phyloP scores from a whole-genome alignment of 2,329 filamentous ascomycete species.

The Monilinia aucupariae region DNA sequence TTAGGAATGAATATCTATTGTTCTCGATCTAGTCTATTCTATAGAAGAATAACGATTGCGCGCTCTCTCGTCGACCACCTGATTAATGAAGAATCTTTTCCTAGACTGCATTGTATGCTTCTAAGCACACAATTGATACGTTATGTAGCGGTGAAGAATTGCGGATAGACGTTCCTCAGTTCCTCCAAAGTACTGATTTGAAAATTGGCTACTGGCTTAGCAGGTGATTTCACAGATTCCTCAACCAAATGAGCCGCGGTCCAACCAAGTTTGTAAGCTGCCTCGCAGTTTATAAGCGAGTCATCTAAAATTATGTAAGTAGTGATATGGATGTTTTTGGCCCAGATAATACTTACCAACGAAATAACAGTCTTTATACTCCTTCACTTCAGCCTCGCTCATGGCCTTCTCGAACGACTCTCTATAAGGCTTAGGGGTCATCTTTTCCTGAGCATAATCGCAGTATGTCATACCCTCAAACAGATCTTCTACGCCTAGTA shows the following conservation, averaged over 20 bases:
- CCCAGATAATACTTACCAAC: constrained; percentile 59
- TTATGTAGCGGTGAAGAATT: constrained; percentile 68
- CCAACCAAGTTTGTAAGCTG: constrained; percentile 78
- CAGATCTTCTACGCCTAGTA: constrained; percentile 77
- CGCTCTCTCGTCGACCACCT: background rate
- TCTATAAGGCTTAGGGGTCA: constrained; percentile 81
- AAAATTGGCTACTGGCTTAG: constrained; percentile 61
- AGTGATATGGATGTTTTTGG: background rate
- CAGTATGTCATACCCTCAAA: constrained; percentile 96
- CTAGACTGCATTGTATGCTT: constrained; percentile 1
- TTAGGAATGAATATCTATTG: background rate
- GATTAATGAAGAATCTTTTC: constrained; percentile 1
- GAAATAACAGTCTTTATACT: constrained; percentile 75
- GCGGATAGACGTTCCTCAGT: constrained; percentile 69
- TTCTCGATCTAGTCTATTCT: constrained; percentile 7
- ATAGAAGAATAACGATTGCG: background rate
- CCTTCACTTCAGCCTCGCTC: constrained; percentile 67
- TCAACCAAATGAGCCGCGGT: constrained; percentile 81
- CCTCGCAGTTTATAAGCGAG: constrained; percentile 73
- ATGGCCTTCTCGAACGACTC: constrained; percentile 88
- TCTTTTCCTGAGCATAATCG: constrained; percentile 67
- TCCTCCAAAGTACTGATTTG: constrained; percentile 74
- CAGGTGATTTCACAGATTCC: constrained; percentile 59
- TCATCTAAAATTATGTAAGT: constrained; percentile 57
- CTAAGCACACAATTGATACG: background rate